These are phyloP conservation scores for Auriculariales sp. DNA, from an alignment of 768 basidiomycete species.

Conservation along the genomic window DNA sequence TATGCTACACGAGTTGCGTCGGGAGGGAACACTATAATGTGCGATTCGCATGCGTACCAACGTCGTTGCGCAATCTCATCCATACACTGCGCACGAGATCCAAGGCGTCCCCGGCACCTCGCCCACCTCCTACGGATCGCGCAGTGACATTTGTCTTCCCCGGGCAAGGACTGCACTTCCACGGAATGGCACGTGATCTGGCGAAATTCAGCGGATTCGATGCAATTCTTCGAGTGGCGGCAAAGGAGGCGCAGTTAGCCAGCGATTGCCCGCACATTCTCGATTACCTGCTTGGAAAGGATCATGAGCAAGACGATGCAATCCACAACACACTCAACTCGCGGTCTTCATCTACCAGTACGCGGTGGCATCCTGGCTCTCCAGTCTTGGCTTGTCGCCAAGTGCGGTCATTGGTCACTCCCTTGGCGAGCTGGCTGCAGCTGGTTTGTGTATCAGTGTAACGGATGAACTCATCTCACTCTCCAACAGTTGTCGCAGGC, in stretches of 20 bases:
- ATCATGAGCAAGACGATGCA: background rate
- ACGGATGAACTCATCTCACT: no score
- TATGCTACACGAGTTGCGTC: slow-evolving; percentile 23
- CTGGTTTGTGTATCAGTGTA: no score
- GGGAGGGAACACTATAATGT: slow-evolving; percentile 23
- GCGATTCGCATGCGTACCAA: slow-evolving; percentile 19
- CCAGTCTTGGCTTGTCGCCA: slow-evolving; percentile 15
- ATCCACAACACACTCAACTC: slow-evolving; percentile 12
- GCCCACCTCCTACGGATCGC: no score
- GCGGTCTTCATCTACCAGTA: slow-evolving; percentile 25
- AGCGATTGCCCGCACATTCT: no score
- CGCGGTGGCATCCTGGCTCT: slow-evolving; percentile 18
- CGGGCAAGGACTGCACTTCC: slow-evolving; percentile 23
- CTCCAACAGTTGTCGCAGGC: no score
- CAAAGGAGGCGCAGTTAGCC: slow-evolving; percentile 9
- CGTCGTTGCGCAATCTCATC: slow-evolving; percentile 19
- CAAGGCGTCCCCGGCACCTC: no score
- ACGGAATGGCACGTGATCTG: slow-evolving; percentile 22
- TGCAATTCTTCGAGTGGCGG: slow-evolving; percentile 14
- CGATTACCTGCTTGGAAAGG: no score
- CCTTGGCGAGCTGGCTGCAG: slow-evolving; percentile 23
- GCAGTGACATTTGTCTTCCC: slow-evolving; percentile 21
- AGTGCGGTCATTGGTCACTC: slow-evolving; percentile 23
- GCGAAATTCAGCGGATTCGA: slow-evolving; percentile 17
- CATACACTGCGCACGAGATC: no score